Evolutionary conservation across 1,139 yeast species (phyloP), one percentile per base, ranked within the genome.

Genomic region (Zygoascus hellenicus): DNA sequence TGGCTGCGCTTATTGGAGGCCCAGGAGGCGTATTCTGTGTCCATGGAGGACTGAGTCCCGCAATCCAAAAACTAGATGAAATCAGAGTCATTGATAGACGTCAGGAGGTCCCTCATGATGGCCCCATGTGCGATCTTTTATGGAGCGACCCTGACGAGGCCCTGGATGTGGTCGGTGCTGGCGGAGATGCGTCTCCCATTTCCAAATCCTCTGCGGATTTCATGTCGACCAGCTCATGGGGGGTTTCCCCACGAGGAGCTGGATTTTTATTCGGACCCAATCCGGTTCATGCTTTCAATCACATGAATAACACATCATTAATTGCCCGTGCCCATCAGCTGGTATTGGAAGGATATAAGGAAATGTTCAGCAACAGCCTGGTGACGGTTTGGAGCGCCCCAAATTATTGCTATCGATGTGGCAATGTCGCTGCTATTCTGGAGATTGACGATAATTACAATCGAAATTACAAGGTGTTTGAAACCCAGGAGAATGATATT

Each of bases 71-170:
- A 31, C 76, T 92, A 51, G 94, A 87, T 74, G 85, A 88, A 67
- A 94, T 92, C 46, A 72, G 95, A 53, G 78, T 80, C 50, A 80
- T 89, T 51, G 94, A 89, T 64, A 72, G 97, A 59, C 81, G 80
- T 54, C 97, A 92, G 68, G 98, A 92, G 67, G 97, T 92, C 36
- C 98, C 98, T 15, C 97, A 92, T 63, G 97, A 90, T 67, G 98
- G 98, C 33, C 96, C 97, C 36, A 90, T 92, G 96, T 92, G 98
- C 70, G 98, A 92, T 64, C 71, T 92, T 60, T 72, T 92, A 48
- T 92, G 98, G 98, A 84, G 95, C 2, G 98, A 92, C 61, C 98
- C 98, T 1, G 98, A 92, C 62, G 96, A 74, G 74, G 81, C 62
- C 10, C 48, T 63, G 32, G 64, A 61, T 36, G 51, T 38, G 3